phyloP scores from a whole-genome alignment of 495 filamentous ascomycete species.

The Apodospora peruviana region DNA sequence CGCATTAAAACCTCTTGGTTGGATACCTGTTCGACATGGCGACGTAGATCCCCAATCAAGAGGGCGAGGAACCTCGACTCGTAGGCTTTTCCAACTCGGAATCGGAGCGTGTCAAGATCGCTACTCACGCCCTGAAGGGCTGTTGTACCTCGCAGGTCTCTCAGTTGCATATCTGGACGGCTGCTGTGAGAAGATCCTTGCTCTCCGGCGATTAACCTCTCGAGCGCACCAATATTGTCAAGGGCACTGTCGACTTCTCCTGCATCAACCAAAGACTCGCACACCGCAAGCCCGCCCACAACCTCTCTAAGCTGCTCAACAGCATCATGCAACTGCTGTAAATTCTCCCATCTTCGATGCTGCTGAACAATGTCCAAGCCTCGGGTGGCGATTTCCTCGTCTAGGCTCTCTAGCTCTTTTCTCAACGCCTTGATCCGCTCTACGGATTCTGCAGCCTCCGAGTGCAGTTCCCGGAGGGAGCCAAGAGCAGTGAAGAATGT shows the following conservation, averaged over 20 bases:
- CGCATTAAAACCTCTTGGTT: constrained; percentile 68
- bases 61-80: constrained; percentile 74
- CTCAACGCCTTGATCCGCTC: constrained; percentile 76
- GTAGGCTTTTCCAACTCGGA: constrained; percentile 79
- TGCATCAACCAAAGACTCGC: constrained; percentile 74
- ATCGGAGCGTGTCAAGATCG: constrained; percentile 68
- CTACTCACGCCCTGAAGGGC: constrained; percentile 75
- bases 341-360: constrained; percentile 74
- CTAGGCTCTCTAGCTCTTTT: constrained; percentile 71
- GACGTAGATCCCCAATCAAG: constrained; percentile 71
- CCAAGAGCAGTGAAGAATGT: constrained; percentile 96
- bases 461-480: constrained; percentile 82
- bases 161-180: constrained; percentile 26
- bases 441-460: constrained; percentile 88
- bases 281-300: constrained; percentile 66
- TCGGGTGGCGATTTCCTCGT: constrained; percentile 79
- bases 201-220: constrained; percentile 71
- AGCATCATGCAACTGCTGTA: constrained; percentile 74
- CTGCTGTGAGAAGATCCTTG: constrained; percentile 23
- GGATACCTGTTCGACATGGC: constrained; percentile 76
- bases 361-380: constrained; percentile 83
- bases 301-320: constrained; percentile 77
- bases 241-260: constrained; percentile 77
- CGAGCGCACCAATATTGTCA: constrained; percentile 66
- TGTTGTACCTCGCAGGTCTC: constrained; percentile 72